Evolutionary conservation across 345 rosid genomes (phyloP).

Genomic region (Chamaenerion angustifolium): DNA sequence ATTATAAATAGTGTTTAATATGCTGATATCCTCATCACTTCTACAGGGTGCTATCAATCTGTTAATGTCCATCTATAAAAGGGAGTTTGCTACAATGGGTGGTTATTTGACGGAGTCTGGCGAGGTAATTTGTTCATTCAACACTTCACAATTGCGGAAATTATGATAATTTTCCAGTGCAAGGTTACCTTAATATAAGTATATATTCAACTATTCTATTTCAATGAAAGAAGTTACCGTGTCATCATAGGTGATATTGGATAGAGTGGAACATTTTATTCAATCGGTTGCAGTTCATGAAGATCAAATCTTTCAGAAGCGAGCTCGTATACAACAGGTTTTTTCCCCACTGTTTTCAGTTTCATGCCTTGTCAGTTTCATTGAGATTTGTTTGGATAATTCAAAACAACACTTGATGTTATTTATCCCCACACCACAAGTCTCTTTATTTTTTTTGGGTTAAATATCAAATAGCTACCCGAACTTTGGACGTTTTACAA

Average conservation of each 20-base stretch:
- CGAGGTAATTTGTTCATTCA: conserved; percentile 44
- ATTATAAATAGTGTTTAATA: neutral
- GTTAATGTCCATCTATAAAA: conserved; percentile 77
- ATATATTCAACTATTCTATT: no score
- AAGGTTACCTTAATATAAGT: no score
- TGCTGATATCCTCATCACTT: conserved; percentile 14
- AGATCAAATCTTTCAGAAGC: conserved; percentile 94
- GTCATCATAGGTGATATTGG: conserved; percentile 46
- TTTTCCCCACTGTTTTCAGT: neutral
- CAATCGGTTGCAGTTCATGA: conserved; percentile 74
- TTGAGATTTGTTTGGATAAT: neutral
- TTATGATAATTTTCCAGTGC: neutral
- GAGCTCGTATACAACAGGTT: conserved; percentile 84
- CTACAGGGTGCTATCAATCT: conserved; percentile 91
- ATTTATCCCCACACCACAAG: no score
- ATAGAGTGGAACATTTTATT: conserved; percentile 80
- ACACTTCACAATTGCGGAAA: neutral
- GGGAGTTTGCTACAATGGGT: conserved; percentile 83
- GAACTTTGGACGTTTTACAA: no score
- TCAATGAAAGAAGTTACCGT: no score
- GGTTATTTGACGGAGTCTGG: conserved; percentile 98
- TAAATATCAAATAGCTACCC: no score
- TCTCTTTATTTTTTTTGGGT: no score
- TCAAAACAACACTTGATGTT: no score
- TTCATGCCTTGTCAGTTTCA: neutral